Evolutionary conservation across 2,329 filamentous ascomycete species (phyloP), one percentile per base, ranked within the genome.

Genomic region (Fusarium metavorans): DNA sequence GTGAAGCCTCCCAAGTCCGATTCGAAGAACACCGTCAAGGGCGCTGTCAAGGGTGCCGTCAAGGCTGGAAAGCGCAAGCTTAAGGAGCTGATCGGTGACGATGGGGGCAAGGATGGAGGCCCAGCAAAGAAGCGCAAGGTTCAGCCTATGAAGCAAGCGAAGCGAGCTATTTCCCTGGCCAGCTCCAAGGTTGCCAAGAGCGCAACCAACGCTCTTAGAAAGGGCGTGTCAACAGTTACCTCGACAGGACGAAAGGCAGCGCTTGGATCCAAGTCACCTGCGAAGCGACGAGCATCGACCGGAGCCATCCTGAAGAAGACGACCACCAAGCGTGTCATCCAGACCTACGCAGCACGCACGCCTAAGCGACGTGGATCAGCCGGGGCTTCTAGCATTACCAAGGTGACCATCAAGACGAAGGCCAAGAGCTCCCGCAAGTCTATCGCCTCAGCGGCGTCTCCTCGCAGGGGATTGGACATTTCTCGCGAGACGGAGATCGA

Each of bases 41-140:
- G 79, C 27, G 78, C 76, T 5, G 81, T 81, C 75, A 85, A 85
- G 77, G 81, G 79, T 34, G 82, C 81, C 2, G 80, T 85, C 62
- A 89, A 87, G 77, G 84, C 85, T 6, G 84, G 86, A 57, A 91
- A 91, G 83, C 84, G 89, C 69, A 91, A 91, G 83, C 79, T 90
- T 4, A 86, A 88, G 79, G 88, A 90, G 57, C 78, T 88, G 9
- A 80, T 88, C 5, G 87, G 84, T 0, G 85, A 85, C 5, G 86
- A 84, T 8, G 78, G 80, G 14, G 82, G 61, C 70, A 76, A 71
- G 65, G 74, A 77, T 35, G 73, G 80, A 23, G 87, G 85, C 80
- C 89, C 87, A 79, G 83, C 83, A 32, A 90, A 89, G 82, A 85
- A 87, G 78, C 81, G 82, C 77, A 84, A 84, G 80, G 77, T 82